Conservation (phyloP, 148 eudicot genomes). For the Chenopodium suecicum region DNA sequence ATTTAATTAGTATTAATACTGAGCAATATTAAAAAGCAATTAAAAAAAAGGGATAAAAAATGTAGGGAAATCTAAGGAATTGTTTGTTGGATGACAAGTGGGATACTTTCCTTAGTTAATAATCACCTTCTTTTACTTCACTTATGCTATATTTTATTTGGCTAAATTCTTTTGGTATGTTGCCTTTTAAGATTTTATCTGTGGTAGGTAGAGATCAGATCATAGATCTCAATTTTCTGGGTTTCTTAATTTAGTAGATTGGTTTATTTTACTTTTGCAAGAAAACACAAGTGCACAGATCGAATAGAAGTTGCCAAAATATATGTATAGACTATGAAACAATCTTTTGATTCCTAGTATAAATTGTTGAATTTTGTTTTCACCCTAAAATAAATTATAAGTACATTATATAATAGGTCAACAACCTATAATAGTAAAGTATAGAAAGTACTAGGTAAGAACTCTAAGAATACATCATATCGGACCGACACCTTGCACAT, state of each 20-base stretch:
- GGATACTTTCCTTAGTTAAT: conserved; percentile 25
- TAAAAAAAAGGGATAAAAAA: background rate
- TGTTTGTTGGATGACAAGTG: background rate
- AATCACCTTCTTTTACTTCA: conserved; percentile 24
- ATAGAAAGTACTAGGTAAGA: no score
- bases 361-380: no score
- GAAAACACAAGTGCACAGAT: background rate
- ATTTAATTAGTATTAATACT: background rate
- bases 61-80: background rate
- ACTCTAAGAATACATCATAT: no score
- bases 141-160: background rate
- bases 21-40: background rate
- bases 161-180: background rate
- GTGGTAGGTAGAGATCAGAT: conserved; percentile 16
- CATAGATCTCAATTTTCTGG: background rate
- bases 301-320: background rate
- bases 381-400: no score
- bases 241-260: background rate
- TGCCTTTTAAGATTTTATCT: conserved; percentile 15
- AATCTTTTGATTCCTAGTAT: no score
- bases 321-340: background rate
- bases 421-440: no score
- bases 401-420: no score
- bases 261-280: background rate
- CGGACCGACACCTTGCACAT: no score